These are phyloP conservation scores for Lipomyces oligophaga DNA, from an alignment of 805 yeast species.

Conservation along the genomic window DNA sequence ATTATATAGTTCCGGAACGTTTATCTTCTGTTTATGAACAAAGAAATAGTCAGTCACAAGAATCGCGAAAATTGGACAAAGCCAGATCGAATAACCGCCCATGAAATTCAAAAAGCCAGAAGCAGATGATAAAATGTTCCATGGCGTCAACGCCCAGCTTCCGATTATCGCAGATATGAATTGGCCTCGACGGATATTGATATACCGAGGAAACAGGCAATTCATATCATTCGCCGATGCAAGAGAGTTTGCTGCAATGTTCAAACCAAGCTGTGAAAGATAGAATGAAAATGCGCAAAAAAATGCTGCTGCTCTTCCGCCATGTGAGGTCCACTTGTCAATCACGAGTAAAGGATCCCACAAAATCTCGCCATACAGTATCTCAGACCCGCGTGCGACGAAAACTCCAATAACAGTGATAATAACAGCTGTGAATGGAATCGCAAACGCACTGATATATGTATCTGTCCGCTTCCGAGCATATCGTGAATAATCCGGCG, in stretches of 20 bases:
- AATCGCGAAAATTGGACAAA: conserved; percentile 44
- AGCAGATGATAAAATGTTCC: conserved; percentile 42
- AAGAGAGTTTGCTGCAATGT: conserved; percentile 51
- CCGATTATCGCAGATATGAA: conserved; percentile 33
- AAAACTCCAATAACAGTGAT: conserved; percentile 26
- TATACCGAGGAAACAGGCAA: conserved; percentile 43
- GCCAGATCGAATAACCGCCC: conserved; percentile 41
- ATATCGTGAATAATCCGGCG: conserved; percentile 49
- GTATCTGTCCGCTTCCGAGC: conserved; percentile 39
- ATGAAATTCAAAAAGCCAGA: conserved; percentile 40
- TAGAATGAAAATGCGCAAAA: conserved; percentile 44
- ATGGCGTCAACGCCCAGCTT: conserved; percentile 42
- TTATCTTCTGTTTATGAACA: conserved; percentile 31
- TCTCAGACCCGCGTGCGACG: conserved; percentile 24
- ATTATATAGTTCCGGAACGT: conserved; percentile 23
- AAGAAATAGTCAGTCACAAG: conserved; percentile 42
- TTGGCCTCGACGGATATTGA: conserved; percentile 58
- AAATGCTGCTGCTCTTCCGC: conserved; percentile 29
- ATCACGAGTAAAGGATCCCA: conserved; percentile 28
- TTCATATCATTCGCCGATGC: conserved; percentile 41
- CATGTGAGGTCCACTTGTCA: conserved; percentile 24
- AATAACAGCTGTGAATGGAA: conserved; percentile 18
- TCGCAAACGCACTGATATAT: conserved; percentile 12
- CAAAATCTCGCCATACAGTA: conserved; percentile 22
- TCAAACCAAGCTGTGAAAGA: conserved; percentile 69